Base-by-base conservation (phyloP, 2,329 filamentous ascomycete genomes). In the Pleoardoris graminearum region DNA sequence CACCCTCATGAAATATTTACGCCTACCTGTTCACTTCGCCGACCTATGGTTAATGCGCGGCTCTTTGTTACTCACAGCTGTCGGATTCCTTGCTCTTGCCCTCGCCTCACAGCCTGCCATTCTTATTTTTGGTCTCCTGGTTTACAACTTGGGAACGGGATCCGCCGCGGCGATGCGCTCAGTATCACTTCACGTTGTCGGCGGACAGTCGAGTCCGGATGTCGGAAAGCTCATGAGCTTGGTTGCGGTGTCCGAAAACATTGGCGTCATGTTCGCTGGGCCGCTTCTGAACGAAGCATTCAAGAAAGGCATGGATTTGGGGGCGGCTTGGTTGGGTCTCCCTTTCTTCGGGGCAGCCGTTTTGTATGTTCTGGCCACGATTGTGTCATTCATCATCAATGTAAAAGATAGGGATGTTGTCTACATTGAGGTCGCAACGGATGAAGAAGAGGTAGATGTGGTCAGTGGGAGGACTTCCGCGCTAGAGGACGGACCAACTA, bases 211-310 rank as follows among this genome's bases (percentile, higher is more conserved):
- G 3, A 70, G 67, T 16, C 67, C 66, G 1, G 57, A 81, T 48
- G 76, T 78, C 3, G 79, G 78, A 5, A 72, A 78, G 10, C 60
- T 81, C 12, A 81, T 79, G 60, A 78, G 78, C 4, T 72, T 79
- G 1, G 75, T 81, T 51, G 77, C 78, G 25, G 76, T 80, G 17
- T 65, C 79, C 3, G 77, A 80, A 54, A 73, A 75, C 14, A 60
- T 80, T 8, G 79, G 79, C 6, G 71, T 73, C 21, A 74, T 81
- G 53, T 60, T 80, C 27, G 77, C 77, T 3, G 79, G 77, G 21
- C 71, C 79, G 3, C 59, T 77, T 4, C 71, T 81, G 35, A 78
- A 77, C 2, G 65, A 69, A 7, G 63, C 78, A 12, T 80, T 81
- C 53, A 73, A 77, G 27, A 64, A 76, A 50, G 79, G 79, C 0